phyloP scores from a whole-genome alignment of 192 early-diverging fungal genomes.

The Dispira simplex region DNA sequence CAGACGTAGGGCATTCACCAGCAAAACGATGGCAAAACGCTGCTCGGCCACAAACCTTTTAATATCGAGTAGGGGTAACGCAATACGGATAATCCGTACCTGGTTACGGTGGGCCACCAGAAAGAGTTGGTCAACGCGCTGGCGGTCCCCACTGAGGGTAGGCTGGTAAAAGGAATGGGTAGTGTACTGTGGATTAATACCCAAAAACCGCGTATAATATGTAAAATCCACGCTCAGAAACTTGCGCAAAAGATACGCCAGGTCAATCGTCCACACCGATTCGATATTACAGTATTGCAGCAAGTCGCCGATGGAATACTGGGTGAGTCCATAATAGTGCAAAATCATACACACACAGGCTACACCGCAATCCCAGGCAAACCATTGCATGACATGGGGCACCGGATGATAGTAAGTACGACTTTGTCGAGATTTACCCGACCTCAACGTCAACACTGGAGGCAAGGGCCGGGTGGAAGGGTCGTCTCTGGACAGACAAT shows the following conservation, averaged over 20 bases:
- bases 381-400: conserved; percentile 16
- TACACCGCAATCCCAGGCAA: conserved; percentile 76
- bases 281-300: conserved; percentile 31
- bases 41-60: conserved; percentile 64
- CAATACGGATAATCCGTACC: conserved; percentile 57
- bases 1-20: conserved; percentile 55
- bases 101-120: conserved; percentile 46
- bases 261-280: conserved; percentile 85
- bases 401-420: conserved; percentile 9
- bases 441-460: too few relatives aligned
- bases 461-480: too few relatives aligned
- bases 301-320: conserved; percentile 36
- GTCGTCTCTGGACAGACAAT: too few relatives aligned
- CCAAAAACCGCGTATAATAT: conserved; percentile 78
- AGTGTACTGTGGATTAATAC: conserved; percentile 60
- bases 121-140: conserved; percentile 61
- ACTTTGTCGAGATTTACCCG: too few relatives aligned
- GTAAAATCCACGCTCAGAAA: conserved; percentile 71
- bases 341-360: conserved; percentile 73
- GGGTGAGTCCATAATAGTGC: conserved; percentile 36
- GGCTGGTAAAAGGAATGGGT: conserved; percentile 54
- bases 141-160: conserved; percentile 50
- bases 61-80: conserved; percentile 65
- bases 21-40: conserved; percentile 57
- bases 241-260: conserved; percentile 58